These are phyloP conservation scores for Blastocystis sp. DNA, from an alignment of 352 stramenopile genomes.

Conservation along the genomic window DNA sequence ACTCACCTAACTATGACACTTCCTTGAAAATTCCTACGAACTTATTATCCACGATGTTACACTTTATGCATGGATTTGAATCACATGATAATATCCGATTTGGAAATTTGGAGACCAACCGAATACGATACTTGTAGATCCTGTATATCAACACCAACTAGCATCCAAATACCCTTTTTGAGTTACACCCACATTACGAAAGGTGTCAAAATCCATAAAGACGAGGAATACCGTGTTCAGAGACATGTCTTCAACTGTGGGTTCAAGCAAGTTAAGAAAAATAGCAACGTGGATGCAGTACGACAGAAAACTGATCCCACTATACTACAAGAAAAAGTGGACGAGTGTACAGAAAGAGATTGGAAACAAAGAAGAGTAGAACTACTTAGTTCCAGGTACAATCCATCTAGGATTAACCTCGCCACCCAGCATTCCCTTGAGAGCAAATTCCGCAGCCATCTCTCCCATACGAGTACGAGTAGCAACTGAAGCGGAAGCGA, in stretches of 20 bases:
- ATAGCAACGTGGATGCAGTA: too few relatives aligned
- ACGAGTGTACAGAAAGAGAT: too few relatives aligned
- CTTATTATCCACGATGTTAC: slow-evolving; percentile 1
- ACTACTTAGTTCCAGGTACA: slow-evolving; percentile 56
- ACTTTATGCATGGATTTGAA: neutral
- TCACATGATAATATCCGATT: neutral
- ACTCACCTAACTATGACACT: neutral
- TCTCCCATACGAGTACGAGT: slow-evolving; percentile 71
- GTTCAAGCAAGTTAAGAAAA: neutral
- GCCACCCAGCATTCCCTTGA: slow-evolving; percentile 58
- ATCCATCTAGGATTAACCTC: slow-evolving; percentile 50
- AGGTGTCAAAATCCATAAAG: slow-evolving; percentile 57
- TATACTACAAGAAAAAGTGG: too few relatives aligned
- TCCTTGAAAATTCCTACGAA: neutral
- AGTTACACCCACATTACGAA: slow-evolving; percentile 11
- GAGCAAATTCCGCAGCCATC: slow-evolving; percentile 67
- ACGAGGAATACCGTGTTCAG: slow-evolving; percentile 59
- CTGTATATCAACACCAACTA: neutral
- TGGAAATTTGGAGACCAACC: neutral
- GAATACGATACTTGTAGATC: slow-evolving; percentile 10
- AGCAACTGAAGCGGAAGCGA: slow-evolving; percentile 74
- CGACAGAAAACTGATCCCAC: too few relatives aligned
- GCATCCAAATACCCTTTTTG: neutral
- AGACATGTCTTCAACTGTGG: neutral
- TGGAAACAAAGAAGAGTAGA: neutral